These are phyloP conservation scores for Citeromyces siamensis DNA, from an alignment of 1,139 yeast species.

Conservation along the genomic window DNA sequence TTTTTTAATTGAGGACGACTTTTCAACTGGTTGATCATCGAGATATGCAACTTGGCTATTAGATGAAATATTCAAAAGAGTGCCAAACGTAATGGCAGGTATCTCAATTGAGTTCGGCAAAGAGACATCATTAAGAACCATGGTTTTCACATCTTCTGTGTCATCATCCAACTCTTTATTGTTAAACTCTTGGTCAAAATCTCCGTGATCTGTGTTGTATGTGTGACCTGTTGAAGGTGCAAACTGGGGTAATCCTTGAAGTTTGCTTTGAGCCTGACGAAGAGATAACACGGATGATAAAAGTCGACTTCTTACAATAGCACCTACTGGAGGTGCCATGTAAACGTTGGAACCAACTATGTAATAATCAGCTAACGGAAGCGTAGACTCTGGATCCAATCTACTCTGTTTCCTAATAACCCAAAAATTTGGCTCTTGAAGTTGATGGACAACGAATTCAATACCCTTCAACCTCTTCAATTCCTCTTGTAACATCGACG, in stretches of 20 bases:
- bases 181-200: background rate
- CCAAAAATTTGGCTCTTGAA: conserved; percentile 90
- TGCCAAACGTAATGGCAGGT: background rate
- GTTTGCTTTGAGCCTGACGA: conserved; percentile 17
- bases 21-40: background rate
- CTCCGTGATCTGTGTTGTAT: conserved; percentile 11
- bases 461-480: conserved; percentile 72
- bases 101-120: background rate
- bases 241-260: conserved; percentile 19
- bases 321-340: conserved; percentile 66
- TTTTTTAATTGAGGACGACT: background rate
- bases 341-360: conserved; percentile 87
- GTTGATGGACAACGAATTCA: conserved; percentile 67
- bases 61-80: background rate
- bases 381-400: conserved; percentile 33
- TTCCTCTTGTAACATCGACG: conserved; percentile 21
- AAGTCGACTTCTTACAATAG: conserved; percentile 42
- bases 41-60: background rate
- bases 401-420: conserved; percentile 74
- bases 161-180: background rate
- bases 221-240: conserved; percentile 24
- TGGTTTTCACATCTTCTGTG: background rate
- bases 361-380: conserved; percentile 62
- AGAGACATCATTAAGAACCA: background rate
- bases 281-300: conserved; percentile 22